Conservation (phyloP, 805 yeast species). For the Grigorovia transvaalensis region DNA sequence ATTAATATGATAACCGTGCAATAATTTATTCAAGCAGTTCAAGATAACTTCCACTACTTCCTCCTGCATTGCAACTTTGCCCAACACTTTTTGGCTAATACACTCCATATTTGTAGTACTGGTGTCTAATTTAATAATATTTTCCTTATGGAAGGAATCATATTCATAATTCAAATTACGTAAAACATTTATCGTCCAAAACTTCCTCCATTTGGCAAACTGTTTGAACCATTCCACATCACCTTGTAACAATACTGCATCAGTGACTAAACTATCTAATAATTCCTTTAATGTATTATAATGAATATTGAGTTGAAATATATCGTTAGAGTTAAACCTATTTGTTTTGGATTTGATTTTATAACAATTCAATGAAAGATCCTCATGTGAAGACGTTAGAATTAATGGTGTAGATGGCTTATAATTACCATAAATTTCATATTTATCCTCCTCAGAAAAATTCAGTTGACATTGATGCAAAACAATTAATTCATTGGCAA, state of each 20-base stretch:
- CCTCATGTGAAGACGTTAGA: conserved; percentile 12
- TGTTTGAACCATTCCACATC: conserved; percentile 16
- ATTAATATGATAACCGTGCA: conserved; percentile 12
- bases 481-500: conserved; percentile 17
- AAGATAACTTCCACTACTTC: conserved; percentile 12
- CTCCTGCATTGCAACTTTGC: conserved; percentile 3
- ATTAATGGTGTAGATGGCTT: conserved; percentile 11
- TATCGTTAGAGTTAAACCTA: conserved; percentile 13
- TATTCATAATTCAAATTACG: conserved; percentile 17
- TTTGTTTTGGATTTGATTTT: conserved; percentile 9
- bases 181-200: conserved; percentile 19
- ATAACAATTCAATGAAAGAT: conserved; percentile 22
- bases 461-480: conserved; percentile 12
- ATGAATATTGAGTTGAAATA: conserved; percentile 14
- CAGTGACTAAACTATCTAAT: conserved; percentile 20
- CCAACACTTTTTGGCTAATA: neutral
- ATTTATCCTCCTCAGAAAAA: conserved; percentile 5
- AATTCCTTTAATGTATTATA: conserved; percentile 22
- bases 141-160: conserved; percentile 9
- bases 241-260: conserved; percentile 20
- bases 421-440: conserved; percentile 14
- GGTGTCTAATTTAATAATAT: conserved; percentile 6
- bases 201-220: conserved; percentile 16
- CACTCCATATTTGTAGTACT: neutral
- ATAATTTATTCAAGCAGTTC: conserved; percentile 11